phyloP scores from a whole-genome alignment of 306 rosid species.

The Albizia julibrissin region DNA sequence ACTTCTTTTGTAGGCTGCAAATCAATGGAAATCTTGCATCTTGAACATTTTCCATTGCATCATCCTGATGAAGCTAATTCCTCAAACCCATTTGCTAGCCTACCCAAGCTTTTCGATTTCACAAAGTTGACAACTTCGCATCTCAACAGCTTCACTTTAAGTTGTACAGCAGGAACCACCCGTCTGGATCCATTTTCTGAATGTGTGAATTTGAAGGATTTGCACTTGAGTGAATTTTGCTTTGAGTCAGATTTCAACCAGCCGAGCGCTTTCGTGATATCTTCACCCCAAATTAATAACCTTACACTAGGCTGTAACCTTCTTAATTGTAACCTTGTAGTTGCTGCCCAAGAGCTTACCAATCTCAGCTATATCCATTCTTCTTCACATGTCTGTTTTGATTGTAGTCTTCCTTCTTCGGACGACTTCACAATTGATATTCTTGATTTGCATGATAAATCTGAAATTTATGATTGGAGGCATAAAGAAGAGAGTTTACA shows the following conservation, averaged over 20 bases:
- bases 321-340: slow-evolving; percentile 42
- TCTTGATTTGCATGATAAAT: slow-evolving; percentile 28
- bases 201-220: slow-evolving; percentile 45
- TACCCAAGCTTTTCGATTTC: slow-evolving; percentile 37
- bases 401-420: slow-evolving; percentile 39
- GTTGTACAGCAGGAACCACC: slow-evolving; percentile 28
- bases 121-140: slow-evolving; percentile 44
- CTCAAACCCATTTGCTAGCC: slow-evolving; percentile 38
- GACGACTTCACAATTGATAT: slow-evolving; percentile 38
- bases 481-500: slow-evolving; percentile 27
- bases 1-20: slow-evolving; percentile 22
- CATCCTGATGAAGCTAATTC: slow-evolving; percentile 26
- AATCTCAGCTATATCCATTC: slow-evolving; percentile 44
- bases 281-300: slow-evolving; percentile 43
- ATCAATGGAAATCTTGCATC: slow-evolving; percentile 36
- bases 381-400: slow-evolving; percentile 38
- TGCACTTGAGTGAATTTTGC: slow-evolving; percentile 41
- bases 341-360: slow-evolving; percentile 45
- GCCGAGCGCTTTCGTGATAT: slow-evolving; percentile 48
- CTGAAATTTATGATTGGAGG: slow-evolving; percentile 29
- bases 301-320: slow-evolving; percentile 42
- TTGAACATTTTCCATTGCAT: slow-evolving; percentile 38
- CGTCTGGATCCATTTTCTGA: slow-evolving; percentile 38
- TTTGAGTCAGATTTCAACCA: slow-evolving; percentile 35
- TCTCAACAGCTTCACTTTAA: slow-evolving; percentile 40